Evolutionary conservation across 2,329 filamentous ascomycete genomes (phyloP).

Genomic region (Thelonectria blattea): DNA sequence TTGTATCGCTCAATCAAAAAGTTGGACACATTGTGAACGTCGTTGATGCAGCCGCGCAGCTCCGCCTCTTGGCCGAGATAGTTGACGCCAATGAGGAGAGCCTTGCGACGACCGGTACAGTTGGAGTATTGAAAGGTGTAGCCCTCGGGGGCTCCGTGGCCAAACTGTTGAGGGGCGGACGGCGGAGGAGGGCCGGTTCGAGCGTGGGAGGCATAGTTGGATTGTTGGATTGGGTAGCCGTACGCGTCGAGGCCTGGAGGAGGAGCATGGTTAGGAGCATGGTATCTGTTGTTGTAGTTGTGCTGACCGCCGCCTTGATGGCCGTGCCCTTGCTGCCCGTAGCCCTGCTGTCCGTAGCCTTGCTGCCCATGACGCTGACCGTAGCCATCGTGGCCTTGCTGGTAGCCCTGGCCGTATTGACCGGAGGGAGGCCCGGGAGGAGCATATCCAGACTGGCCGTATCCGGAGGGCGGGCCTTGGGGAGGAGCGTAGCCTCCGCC

Average conservation of each 20-base stretch:
- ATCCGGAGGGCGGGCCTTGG: conserved; percentile 37
- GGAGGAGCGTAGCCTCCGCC: conserved; percentile 37
- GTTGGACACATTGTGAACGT: conserved; percentile 76
- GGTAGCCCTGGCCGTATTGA: too few species aligned
- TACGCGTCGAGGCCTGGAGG: conserved; percentile 53
- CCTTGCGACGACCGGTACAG: conserved; percentile 75
- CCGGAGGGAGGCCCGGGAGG: too few species aligned
- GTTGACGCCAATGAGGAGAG: conserved; percentile 80
- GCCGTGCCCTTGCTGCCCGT: conserved; percentile 23
- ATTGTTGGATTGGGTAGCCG: conserved; percentile 50
- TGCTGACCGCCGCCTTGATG: background rate
- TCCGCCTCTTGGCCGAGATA: conserved; percentile 77
- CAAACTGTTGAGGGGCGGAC: conserved; percentile 61
- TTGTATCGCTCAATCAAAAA: conserved; percentile 72
- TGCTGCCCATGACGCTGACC: too few species aligned
- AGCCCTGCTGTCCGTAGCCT: conserved; percentile 26
- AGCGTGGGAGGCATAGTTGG: conserved; percentile 37
- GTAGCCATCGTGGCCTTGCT: too few species aligned
- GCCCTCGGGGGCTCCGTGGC: conserved; percentile 69
- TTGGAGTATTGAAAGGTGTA: conserved; percentile 80
- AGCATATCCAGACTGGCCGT: conserved; percentile 1
- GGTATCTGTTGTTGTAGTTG: conserved; percentile 34
- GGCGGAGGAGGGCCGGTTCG: conserved; percentile 53
- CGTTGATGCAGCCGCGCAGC: conserved; percentile 80
- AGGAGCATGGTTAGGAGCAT: conserved; percentile 47